Base-by-base conservation (phyloP, 2,329 filamentous ascomycete genomes). In the Botrytis sinoallii region DNA sequence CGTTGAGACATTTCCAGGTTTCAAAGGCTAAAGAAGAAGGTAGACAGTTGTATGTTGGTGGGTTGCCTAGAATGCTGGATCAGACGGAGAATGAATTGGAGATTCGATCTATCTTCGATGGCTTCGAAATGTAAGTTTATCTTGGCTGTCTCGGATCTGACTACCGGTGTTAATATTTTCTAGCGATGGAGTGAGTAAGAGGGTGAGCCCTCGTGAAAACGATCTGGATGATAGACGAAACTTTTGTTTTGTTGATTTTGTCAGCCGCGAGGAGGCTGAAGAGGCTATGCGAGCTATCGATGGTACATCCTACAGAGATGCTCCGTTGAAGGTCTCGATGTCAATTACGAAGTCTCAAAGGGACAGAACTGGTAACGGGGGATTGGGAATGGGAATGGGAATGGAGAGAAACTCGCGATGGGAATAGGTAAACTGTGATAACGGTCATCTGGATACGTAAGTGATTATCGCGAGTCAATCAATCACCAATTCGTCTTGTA, bases 31-130 rank as follows among this genome's bases (percentile, higher is more conserved):
- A 32, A 52, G 35, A 38, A 32, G 42, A 71, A 18, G 69, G 46
- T 32, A 61, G 69, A 29, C 57, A 52, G 18, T 44, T 71, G 10
- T 22, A 29, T 52, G 32, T 71, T 8, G 42, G 44, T 22, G 59
- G 69, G 1, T 52, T 71, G 25, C 69, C 59, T 16, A 65, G 69
- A 44, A 71, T 65, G 59, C 59, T 71, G 38, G 59, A 71, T 38
- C 69, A 65, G 40, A 25, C 42, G 6, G 60, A 40, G 25, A 71
- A 71, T 25, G 42, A 71, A 29, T 46, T 48, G 42, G 69, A 71
- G 25, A 55, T 71, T 6, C 42, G 69, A 32, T 40, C 44, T 16
- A 65, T 71, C 12, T 71, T 71, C 10, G 25, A 71, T 3, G 44
- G 42, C 6, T 73, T 67, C 42, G 1, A 40, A 42, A 29, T 71